These are phyloP conservation scores for Scolecobasidium constrictum DNA, from an alignment of 2,329 filamentous ascomycete species.

Conservation along the genomic window DNA sequence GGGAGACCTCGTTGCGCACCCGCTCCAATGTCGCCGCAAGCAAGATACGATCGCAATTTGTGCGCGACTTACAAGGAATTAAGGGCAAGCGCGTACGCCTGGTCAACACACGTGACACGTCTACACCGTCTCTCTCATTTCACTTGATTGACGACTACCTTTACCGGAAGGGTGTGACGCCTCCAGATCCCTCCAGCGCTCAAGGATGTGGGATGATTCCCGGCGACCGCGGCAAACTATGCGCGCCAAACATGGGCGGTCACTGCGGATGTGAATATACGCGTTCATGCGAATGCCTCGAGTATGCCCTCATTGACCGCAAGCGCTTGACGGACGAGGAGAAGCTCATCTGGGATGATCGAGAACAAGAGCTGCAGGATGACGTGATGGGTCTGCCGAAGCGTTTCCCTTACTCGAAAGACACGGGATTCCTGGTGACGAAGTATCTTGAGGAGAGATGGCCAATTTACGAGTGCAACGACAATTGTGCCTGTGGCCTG, in stretches of 20 bases:
- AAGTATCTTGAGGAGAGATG: constrained; percentile 32
- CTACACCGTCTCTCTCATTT: constrained; percentile 50
- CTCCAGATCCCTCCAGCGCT: constrained; percentile 50
- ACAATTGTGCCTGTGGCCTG: constrained; percentile 52
- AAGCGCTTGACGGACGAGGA: constrained; percentile 20
- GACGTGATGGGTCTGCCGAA: constrained; percentile 30
- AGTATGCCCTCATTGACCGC: constrained; percentile 44
- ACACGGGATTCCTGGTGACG: constrained; percentile 21
- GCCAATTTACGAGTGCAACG: constrained; percentile 72
- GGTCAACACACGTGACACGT: constrained; percentile 49
- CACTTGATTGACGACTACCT: constrained; percentile 55
- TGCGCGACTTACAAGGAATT: constrained; percentile 18
- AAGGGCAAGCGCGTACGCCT: constrained; percentile 41
- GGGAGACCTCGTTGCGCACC: constrained; percentile 2
- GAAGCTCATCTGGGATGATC: constrained; percentile 16
- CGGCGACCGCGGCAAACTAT: constrained; percentile 30
- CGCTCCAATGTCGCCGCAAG: constrained; percentile 16
- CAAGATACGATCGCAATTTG: constrained; percentile 28
- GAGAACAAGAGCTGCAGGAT: constrained; percentile 12
- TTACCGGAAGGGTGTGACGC: constrained; percentile 47
- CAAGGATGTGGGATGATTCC: constrained; percentile 45
- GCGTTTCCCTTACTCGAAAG: constrained; percentile 50
- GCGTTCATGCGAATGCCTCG: constrained; percentile 53
- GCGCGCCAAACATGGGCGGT: constrained; percentile 43
- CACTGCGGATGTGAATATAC: constrained; percentile 51